Percentiles rank a stretch among this genome's conserved stretches.
Conservation (phyloP, 202 grass and related monocot species). For the Dendrocalamus latiflorus region DNA sequence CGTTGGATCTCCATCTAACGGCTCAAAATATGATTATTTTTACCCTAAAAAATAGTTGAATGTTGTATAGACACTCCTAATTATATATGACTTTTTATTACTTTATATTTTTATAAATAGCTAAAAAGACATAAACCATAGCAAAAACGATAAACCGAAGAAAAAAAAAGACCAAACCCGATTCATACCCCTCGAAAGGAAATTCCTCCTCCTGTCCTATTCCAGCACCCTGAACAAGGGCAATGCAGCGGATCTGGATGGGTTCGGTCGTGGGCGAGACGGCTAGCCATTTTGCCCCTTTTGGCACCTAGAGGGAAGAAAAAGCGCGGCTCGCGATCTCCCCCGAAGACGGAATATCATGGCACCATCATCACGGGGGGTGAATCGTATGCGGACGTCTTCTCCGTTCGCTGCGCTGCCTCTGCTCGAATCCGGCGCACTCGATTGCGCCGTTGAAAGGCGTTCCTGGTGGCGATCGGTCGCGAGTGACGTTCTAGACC, state of each 20-base stretch:
- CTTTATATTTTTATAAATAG: too few species aligned
- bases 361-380: not conserved
- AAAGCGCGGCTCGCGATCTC: not conserved
- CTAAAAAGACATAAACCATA: too few species aligned
- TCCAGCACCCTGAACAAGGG: not conserved
- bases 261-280: not conserved
- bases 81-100: too few species aligned
- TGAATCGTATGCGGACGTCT: not conserved
- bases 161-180: too few species aligned
- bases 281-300: slow-evolving; percentile 12
- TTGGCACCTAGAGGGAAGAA: not conserved
- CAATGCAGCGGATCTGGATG: not conserved
- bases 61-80: too few species aligned
- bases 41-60: too few species aligned
- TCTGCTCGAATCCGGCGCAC: not conserved
- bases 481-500: not conserved
- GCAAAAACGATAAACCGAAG: too few species aligned
- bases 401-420: not conserved
- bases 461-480: not conserved
- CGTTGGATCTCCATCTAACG: too few species aligned
- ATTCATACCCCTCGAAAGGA: not conserved
- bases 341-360: slow-evolving; percentile 3
- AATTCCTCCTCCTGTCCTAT: not conserved
- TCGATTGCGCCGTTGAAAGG: slow-evolving; percentile 9
- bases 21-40: too few species aligned